These are phyloP conservation scores for Kregervanrija delftensis DNA, from an alignment of 805 yeast genomes.

Conservation along the genomic window DNA sequence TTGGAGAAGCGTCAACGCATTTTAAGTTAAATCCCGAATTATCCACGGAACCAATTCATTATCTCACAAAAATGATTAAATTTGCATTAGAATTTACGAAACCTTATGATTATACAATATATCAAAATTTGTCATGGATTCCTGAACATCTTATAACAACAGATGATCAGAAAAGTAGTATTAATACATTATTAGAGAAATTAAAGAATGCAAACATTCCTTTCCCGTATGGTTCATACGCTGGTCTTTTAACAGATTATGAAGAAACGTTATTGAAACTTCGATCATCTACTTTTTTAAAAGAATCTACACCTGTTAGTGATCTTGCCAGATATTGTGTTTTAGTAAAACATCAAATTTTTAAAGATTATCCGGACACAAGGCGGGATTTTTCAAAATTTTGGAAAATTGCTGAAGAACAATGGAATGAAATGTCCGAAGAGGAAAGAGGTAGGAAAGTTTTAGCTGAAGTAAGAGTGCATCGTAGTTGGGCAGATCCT, in stretches of 20 bases:
- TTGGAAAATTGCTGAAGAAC: conserved; percentile 20
- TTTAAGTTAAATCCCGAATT: conserved; percentile 8
- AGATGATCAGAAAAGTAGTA: conserved; percentile 5
- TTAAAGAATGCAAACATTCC: conserved; percentile 1
- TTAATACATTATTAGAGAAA: conserved; percentile 5
- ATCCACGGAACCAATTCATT: too few relatives aligned
- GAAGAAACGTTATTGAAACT: conserved; percentile 4
- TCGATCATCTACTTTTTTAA: conserved; percentile 13
- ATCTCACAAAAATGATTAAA: too few relatives aligned
- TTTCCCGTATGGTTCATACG: conserved; percentile 11
- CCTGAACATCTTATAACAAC: conserved; percentile 11
- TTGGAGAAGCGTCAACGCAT: conserved; percentile 17
- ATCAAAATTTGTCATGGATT: conserved; percentile 4
- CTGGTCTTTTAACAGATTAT: conserved; percentile 1
- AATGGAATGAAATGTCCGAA: conserved; percentile 16
- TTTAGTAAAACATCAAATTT: conserved; percentile 12
- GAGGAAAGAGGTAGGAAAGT: conserved; percentile 13
- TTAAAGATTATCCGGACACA: conserved; percentile 15
- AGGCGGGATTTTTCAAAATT: conserved; percentile 16
- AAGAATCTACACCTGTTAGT: conserved; percentile 19
- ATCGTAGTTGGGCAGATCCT: conserved; percentile 19
- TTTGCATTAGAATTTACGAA: too few relatives aligned
- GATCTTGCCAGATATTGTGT: conserved; percentile 26
- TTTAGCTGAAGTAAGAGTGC: conserved; percentile 8
- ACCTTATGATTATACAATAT: too few relatives aligned